Base-by-base conservation (phyloP, 225 moss, liverwort and hornwort genomes). In the Bryum argenteum region DNA sequence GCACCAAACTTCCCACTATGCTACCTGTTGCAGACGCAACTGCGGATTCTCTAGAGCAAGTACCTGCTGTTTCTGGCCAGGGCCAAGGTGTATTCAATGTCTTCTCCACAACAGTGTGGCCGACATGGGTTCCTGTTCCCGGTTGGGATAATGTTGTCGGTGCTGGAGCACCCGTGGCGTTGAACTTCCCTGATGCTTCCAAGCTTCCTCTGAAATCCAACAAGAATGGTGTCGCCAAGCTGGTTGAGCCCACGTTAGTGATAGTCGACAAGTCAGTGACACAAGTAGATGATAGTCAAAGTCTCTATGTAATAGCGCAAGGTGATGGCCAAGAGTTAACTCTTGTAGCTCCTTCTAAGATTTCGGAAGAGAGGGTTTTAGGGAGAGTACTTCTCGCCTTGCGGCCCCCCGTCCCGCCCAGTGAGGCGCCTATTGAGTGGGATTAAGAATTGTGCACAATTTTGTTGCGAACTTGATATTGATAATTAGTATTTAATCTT, bases 371-470 rank as follows among this genome's bases (percentile, higher is more conserved):
- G 17, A 86, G 79, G 70, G 80, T 86, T 62, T 63, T 97, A 48
- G 96, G 91, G 33, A 97, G 74, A 66, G 87, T 93, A 62, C 39
- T 97, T 24, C 72, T 97, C 26, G 87, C 89, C 20, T 70, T 97
- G 37, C 83, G 85, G 69, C 96, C 96, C 18, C 90, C 96, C 33
- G 47, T 69, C 24, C 60, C 81, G 17, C 75, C 72, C n/a, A 74
- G 73, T 55, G 10, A 55, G 24, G 61, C 89, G 42, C 22, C 77
- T 5, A 47, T 69, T 15, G 85, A 87, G 9, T 93, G 90, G 91
- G 90, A 90, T 39, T 92, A 56, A 45, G 61, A 12, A 50, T 1
- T 23, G 14, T 48, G 16, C 3, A 13, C 48, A 16, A 48, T 48
- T 17, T 17, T 33, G 33, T 2, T 33, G 33, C 33, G 33, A 33